Evolutionary conservation across 352 stramenopile genomes (phyloP), one percentile per base, ranked within the genome.

Genomic region (Globisporangium megalacanthum): DNA sequence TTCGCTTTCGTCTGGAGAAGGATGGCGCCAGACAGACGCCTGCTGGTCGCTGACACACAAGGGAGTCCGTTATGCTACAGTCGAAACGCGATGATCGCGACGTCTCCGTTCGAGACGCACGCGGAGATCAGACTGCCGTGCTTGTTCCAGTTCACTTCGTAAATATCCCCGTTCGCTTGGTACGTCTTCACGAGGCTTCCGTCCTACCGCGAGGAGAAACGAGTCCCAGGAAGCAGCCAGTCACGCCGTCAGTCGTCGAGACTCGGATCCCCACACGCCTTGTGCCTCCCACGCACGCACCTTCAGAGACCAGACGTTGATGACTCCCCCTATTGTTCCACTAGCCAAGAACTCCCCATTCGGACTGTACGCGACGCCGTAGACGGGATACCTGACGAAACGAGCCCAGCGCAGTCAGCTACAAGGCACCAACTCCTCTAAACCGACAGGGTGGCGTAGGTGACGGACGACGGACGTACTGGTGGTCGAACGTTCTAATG

Each of bases 131-230:
- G 72, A 66, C 82, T 80, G 54, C 88, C 86, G 62, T 89, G 66
- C 63, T 83, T 79, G 78, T 98, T 99, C 97, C 97, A 99, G 69
- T 97, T 97, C 62, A 99, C 95, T 77, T 99, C 97, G 83, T 99
- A 99, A 77, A 99, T 99, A 81, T 99, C 97, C 50, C 91, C 91
- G 73, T 88, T 85, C 50, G 85, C 88, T 75, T 95, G 77, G 69
- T 92, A 95, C 70, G 80, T 89, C 73, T 94, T 94, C 47, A 88
- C 71, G 65, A 95, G 74, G 42, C 69, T 72, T 15, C 82, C 77
- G 35, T 92, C 81, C 84, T 94, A 58, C 55, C 29, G 14, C 6
- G 7, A 13, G 35, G 1, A 39, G 9, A 50, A 35, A 20, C 25
- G 14, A 14, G 44, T 49, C 17, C 44, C 19, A 19, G 11, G 44